Base-by-base conservation (phyloP, 2,329 filamentous ascomycete genomes). In the Colletotrichum cuscutae region DNA sequence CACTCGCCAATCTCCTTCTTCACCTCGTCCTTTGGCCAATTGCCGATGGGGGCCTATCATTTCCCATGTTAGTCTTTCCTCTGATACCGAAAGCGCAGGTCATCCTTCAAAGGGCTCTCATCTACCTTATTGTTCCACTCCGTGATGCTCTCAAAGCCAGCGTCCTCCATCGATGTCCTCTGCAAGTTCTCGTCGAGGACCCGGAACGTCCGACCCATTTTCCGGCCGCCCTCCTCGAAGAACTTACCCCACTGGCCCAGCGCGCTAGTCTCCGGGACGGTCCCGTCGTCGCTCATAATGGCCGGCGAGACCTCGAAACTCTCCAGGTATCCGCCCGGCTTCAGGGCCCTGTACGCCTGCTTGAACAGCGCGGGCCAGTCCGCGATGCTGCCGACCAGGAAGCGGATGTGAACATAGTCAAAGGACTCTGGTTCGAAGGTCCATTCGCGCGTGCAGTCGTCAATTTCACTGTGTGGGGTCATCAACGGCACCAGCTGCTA, bases 321-420 rank as follows among this genome's bases (percentile, higher is more conserved):
- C n/a, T 79, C 77, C n/a, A 78, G 42, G 71, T 74, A 79, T 8
- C 85, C 89, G 19, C 89, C 89, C 84, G 80, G 75, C 75, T 86
- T 87, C 49, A 89, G 81, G 69, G 89, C 84, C 67, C 81, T 82
- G 77, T 81, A 87, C 5, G 86, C 78, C 66, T 86, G 85, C 60
- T 81, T 81, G 72, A 90, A 83, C 7, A 90, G 77, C 52, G 85
- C 82, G 30, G 85, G 84, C 78, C 88, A 90, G 70, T 89, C 89
- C 1, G 82, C 78, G 73, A 90, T 85, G 65, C 84, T 84, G 26
- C 89, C 89, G 1, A 85, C 80, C 73, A 91, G 81, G 75, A 88
- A 84, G 24, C 87, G 86, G 5, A 87, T 86, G 78, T 91, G 90
- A 67, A 92, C 86, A 76, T 86, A 90, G 80, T 92, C 90, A 76